Percentiles rank a stretch among this genome's conserved stretches.
These are phyloP conservation scores for Boletus rufocinnamomeus DNA, from an alignment of 768 basidiomycete species.

Conservation along the genomic window DNA sequence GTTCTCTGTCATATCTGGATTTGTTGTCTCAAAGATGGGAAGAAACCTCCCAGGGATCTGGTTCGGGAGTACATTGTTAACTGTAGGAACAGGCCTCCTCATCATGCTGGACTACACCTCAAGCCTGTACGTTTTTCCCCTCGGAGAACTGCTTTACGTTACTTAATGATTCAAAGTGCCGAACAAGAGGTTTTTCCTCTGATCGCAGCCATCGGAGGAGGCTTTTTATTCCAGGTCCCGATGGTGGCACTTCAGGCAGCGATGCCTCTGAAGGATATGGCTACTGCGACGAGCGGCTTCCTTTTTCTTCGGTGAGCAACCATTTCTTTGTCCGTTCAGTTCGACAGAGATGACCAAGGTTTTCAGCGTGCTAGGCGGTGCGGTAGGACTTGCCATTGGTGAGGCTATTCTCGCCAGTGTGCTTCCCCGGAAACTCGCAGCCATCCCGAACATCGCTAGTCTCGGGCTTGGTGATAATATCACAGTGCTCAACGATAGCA, in stretches of 20 bases:
- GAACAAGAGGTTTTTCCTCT: slow-evolving; percentile 65
- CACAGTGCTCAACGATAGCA: slow-evolving; percentile 46
- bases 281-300: slow-evolving; percentile 73
- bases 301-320: slow-evolving; percentile 59
- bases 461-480: slow-evolving; percentile 38
- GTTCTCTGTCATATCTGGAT: slow-evolving; percentile 56
- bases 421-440: slow-evolving; percentile 35
- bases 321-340: background rate
- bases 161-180: slow-evolving; percentile 42
- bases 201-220: slow-evolving; percentile 64
- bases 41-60: slow-evolving; percentile 65
- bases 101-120: slow-evolving; percentile 62
- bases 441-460: slow-evolving; percentile 33
- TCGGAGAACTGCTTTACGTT: background rate
- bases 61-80: slow-evolving; percentile 57
- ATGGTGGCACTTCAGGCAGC: slow-evolving; percentile 80
- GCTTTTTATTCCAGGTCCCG: slow-evolving; percentile 65
- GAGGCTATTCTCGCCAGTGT: slow-evolving; percentile 69
- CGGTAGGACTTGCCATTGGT: slow-evolving; percentile 69
- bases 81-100: slow-evolving; percentile 73
- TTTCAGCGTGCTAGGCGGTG: slow-evolving; percentile 65
- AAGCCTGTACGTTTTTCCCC: slow-evolving; percentile 38
- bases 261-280: slow-evolving; percentile 86
- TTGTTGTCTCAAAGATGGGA: slow-evolving; percentile 57
- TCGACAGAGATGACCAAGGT: background rate